Conservation (phyloP, 1,139 yeast genomes). For the Geotrichum macrosporum region DNA sequence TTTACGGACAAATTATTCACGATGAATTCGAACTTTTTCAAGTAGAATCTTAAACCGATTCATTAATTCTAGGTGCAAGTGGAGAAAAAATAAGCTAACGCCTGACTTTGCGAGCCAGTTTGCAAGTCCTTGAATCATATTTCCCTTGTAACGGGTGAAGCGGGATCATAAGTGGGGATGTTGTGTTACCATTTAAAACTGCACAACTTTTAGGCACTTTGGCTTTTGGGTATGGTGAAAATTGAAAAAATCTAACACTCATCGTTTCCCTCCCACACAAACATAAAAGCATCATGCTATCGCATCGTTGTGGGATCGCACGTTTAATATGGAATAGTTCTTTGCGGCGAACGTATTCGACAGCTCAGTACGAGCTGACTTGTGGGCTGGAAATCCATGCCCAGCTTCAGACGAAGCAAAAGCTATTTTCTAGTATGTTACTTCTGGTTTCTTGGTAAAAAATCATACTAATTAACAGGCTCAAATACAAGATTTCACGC, state of each 20-base stretch:
- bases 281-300: slow-evolving; percentile 6
- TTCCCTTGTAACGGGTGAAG: too few relatives aligned
- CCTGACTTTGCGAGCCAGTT: too few relatives aligned
- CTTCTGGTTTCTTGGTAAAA: slow-evolving; percentile 29
- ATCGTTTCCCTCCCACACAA: background rate
- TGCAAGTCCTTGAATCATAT: too few relatives aligned
- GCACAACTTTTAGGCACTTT: too few relatives aligned
- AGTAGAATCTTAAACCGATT: too few relatives aligned
- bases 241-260: background rate
- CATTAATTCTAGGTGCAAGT: too few relatives aligned
- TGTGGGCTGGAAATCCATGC: slow-evolving; percentile 95
- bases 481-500: slow-evolving; percentile 44
- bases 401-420: slow-evolving; percentile 67
- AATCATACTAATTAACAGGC: slow-evolving; percentile 29
- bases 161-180: too few relatives aligned
- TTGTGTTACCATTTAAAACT: too few relatives aligned
- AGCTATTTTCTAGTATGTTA: slow-evolving; percentile 61
- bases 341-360: slow-evolving; percentile 3
- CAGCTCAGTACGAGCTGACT: slow-evolving; percentile 45
- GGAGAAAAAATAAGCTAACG: too few relatives aligned
- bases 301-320: background rate
- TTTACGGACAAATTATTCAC: too few relatives aligned
- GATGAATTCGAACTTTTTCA: too few relatives aligned
- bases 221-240: too few relatives aligned
- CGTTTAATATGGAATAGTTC: background rate